Evolutionary conservation across 768 basidiomycete species (phyloP).

Genomic region (Auricularia heimuer): DNA sequence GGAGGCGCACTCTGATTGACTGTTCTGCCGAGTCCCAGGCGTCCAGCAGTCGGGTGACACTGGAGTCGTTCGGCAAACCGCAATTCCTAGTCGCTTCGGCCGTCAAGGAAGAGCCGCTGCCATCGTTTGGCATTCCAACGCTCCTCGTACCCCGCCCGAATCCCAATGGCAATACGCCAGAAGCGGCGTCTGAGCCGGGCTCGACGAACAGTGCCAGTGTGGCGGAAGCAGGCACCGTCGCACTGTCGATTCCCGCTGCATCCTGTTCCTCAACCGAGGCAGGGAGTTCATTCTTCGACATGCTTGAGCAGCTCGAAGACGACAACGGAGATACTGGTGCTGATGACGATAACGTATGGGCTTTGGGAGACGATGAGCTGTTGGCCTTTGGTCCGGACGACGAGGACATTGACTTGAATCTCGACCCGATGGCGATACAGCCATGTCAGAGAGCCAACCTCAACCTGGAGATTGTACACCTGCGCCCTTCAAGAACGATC

Average conservation of each 20-base stretch:
- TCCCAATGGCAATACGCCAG: too few species aligned
- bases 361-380: slow-evolving; percentile 63
- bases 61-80: not conserved
- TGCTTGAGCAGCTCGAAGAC: not conserved
- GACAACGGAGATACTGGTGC: too few species aligned
- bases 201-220: too few species aligned
- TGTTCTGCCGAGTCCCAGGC: not conserved
- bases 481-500: not conserved
- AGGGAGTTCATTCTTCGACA: too few species aligned
- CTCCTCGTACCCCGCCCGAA: not conserved
- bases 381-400: slow-evolving; percentile 24
- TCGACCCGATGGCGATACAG: slow-evolving; percentile 17
- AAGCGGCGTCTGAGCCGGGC: too few species aligned
- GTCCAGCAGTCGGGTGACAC: not conserved
- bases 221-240: too few species aligned
- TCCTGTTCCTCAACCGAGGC: too few species aligned
- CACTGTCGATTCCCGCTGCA: too few species aligned
- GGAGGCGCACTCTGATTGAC: slow-evolving; percentile 3
- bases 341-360: slow-evolving; percentile 45
- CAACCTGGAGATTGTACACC: not conserved
- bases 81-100: not conserved
- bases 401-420: slow-evolving; percentile 17
- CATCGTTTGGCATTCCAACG: not conserved
- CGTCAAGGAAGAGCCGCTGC: not conserved
- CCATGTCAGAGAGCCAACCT: slow-evolving; percentile 13